A percentile compares a stretch with the other conserved stretches of the same genome.
phyloP scores from a whole-genome alignment of 2,329 filamentous ascomycete species.

The Pseudogymnoascus sp. region DNA sequence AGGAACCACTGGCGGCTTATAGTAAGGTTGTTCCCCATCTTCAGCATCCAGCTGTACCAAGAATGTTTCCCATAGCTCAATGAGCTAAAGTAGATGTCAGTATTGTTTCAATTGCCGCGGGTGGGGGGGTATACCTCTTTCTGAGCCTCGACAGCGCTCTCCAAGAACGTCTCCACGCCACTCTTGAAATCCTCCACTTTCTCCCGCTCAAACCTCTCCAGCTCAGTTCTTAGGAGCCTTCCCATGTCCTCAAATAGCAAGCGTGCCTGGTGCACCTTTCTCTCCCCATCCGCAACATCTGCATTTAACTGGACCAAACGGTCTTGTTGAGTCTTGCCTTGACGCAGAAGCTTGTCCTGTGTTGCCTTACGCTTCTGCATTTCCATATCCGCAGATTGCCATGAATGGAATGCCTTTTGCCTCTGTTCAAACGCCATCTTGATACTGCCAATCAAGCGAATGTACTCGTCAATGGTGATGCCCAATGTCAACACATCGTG shows the following conservation, averaged over 20 bases:
- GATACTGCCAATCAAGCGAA: conserved; percentile 87
- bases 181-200: conserved; percentile 99
- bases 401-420: conserved; percentile 91
- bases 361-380: conserved; percentile 79
- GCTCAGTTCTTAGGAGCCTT: conserved; percentile 76
- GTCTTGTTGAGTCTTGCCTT: conserved; percentile 94
- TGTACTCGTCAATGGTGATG: conserved; percentile 97
- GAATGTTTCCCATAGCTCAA: conserved; percentile 97
- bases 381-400: conserved; percentile 86
- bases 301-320: conserved; percentile 84
- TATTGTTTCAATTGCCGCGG: not conserved
- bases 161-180: conserved; percentile 92
- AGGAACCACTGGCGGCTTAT: conserved; percentile 52
- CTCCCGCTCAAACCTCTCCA: conserved; percentile 90
- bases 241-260: conserved; percentile 97
- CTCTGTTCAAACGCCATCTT: conserved; percentile 89
- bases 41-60: conserved; percentile 91
- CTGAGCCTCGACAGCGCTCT: conserved; percentile 94
- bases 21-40: conserved; percentile 67
- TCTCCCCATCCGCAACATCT: conserved; percentile 90
- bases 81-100: conserved; percentile 35
- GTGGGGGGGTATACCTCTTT: conserved; percentile 66
- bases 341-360: conserved; percentile 90
- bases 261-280: conserved; percentile 82
- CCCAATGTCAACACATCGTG: conserved; percentile 94